Base-by-base conservation (phyloP, 2,329 filamentous ascomycete species). In the Aspergillus neotritici region DNA sequence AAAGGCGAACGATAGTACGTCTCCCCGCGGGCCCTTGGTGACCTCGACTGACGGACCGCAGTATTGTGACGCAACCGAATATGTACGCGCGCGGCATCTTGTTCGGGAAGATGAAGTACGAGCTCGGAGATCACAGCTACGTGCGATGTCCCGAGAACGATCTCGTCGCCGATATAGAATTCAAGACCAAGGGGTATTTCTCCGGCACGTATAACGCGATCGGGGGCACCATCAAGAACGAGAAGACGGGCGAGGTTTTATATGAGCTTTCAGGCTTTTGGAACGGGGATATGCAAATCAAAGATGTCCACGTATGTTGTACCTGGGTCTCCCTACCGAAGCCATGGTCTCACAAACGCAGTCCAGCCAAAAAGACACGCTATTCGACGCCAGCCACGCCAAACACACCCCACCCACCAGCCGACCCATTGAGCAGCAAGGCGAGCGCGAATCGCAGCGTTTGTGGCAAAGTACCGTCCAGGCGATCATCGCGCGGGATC, bases 31-130 rank as follows among this genome's bases (percentile, higher is more conserved):
- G 13, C 28, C 14, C 35, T n/a, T 15, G 8, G 8, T 16, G 10
- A 25, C 38, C 40, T 11, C 25, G 29, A 25, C 47, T 50, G 38
- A 54, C 41, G 14, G 13, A 21, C 15, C 41, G 12, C 55, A 94
- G 87, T 68, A 87, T 94, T 60, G 70, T 97, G 40, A 97, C 93
- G 4, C 93, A 98, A 62, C 93, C 93, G 13, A 98, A 98, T 72
- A 98, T 98, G 89, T 98, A 98, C 66, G 93, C 91, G 15, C 81
- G 93, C 49, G 91, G 93, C 30, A 97, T 98, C 47, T 75, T 98
- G 7, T 96, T 98, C 60, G 93, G 93, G 37, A 97, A 96, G 67
- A 97, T 98, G 93, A 97, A 96, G 68, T 98, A 97, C 67, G 93
- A 98, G 71, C 80, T 98, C 6, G 93, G 91, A 51, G 91, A 97